Base-by-base conservation (phyloP, 352 stramenopile species). In the Phytophthora parvispora region DNA sequence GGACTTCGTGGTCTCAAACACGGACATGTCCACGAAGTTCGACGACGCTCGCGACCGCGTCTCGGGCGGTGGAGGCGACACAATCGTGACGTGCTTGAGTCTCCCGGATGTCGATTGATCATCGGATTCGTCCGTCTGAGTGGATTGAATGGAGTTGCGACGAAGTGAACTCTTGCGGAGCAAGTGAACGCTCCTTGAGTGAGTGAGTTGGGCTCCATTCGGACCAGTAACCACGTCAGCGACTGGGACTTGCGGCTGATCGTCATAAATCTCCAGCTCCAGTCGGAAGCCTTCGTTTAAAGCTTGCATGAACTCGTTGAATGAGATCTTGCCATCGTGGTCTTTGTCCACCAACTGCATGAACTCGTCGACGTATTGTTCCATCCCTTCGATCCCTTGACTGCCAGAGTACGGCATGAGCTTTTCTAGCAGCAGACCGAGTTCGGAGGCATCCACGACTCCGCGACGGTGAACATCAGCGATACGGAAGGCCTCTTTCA, bases 271-370 rank as follows among this genome's bases (percentile, higher is more conserved):
- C 57, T 95, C 84, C 6, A 95, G 58, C 47, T 95, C 82, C 8
- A 95, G 58, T 9, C 78, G 74, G 31, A 95, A 89, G 8, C 87
- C 85, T 65, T 90, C 73, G 66, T 93, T 84, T 13, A 95, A 56
- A 1, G 85, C 87, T 60, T 93, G 69, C 84, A 93, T 95, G 64
- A 94, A 93, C 66, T 94, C 87, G 2, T 75, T 74, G 62, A 91
- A 91, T 47, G 84, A 91, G n/a, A 94, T 78, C 60, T 87, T 92
- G 24, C 84, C 86, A 52, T 89, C 80, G 16, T 76, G 53, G 47
- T 94, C 78, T 31, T 77, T 80, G 61, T 94, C 86, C 43, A 93
- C 86, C 4, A 92, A 61, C 16, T 74, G 49, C 86, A 94, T 92
- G 49, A 94, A 94, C 28, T 93, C 81, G 12, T 84, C 83, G 3